Evolutionary conservation across 495 filamentous ascomycete genomes (phyloP).

Genomic region (Tuber indicum): DNA sequence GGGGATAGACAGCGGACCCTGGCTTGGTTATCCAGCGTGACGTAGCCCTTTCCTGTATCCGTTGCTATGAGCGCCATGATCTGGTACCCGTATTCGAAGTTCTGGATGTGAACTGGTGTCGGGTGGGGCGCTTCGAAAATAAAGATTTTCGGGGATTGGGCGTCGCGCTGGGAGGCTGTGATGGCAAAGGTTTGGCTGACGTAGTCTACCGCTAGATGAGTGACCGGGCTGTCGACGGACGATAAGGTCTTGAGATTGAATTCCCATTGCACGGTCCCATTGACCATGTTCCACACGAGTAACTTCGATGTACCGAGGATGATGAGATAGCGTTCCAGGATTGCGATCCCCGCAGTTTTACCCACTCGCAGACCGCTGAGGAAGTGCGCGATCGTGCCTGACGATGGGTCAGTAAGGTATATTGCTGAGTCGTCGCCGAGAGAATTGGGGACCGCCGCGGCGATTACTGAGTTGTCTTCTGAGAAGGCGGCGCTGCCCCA

Average conservation of each 20-base stretch:
- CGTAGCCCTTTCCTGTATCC: conserved; percentile 33
- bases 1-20: conserved; percentile 34
- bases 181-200: conserved; percentile 55
- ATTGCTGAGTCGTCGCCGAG: conserved; percentile 49
- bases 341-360: conserved; percentile 52
- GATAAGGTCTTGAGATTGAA: conserved; percentile 44
- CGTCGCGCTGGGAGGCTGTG: conserved; percentile 34
- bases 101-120: conserved; percentile 49
- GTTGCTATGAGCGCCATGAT: conserved; percentile 50
- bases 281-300: conserved; percentile 61
- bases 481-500: conserved; percentile 64
- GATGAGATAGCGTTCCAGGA: conserved; percentile 57
- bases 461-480: conserved; percentile 79
- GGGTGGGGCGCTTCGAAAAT: conserved; percentile 51
- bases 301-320: conserved; percentile 55
- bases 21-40: conserved; percentile 30
- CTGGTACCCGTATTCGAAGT: conserved; percentile 43
- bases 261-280: conserved; percentile 52
- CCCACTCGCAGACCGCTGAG: conserved; percentile 53
- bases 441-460: conserved; percentile 47
- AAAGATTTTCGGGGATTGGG: conserved; percentile 48
- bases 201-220: conserved; percentile 56
- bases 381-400: conserved; percentile 51
- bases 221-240: conserved; percentile 39
- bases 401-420: conserved; percentile 56